Evolutionary conservation across 2,329 filamentous ascomycete species (phyloP), one percentile per base, ranked within the genome.

Genomic region (Lachnellula hyalina): DNA sequence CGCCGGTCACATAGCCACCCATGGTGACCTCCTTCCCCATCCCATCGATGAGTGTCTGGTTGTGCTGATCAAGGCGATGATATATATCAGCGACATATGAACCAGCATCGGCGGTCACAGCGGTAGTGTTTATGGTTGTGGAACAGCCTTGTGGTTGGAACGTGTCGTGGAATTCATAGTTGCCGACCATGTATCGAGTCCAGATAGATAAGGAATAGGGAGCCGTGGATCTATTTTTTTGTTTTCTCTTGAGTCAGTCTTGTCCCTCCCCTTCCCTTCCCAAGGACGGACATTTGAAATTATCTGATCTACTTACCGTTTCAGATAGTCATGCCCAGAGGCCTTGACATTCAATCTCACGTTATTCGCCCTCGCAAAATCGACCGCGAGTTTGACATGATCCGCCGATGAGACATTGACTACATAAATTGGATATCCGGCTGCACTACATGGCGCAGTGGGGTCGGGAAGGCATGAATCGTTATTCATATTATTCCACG

Each of bases 391-490:
- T 1, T 58, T 56, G 28, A 69, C 54, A 48, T 73, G 64, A 2
- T 60, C 41, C 21, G 66, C 61, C 0, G 55, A 60, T 0, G 67
- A 68, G 2, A 70, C 70, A 36, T 68, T 68, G 17, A 71, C 63
- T 25, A 72, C 63, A 41, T 71, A 72, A 19, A 60, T 57, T 1
- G 69, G 69, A 21, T 69, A 56, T 1, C 61, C 69, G 0, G 40
- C 49, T 12, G 59, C 49, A 15, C 38, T 53, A 28, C 68, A 71
- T 0, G 66, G 70, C 5, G 53, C 19, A 0, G 49, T 54, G 6
- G 54, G 57, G 2, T 63, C 61, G 0, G 70, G 69, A 0, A 73
- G n/a, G 25, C 71, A 72, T 0, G 70, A 68, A 19, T 70, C 67
- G 51, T 72, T 71, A 0, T 66, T 62, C 44, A 61, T 71, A 62